Base-by-base conservation (phyloP, 257 asterid genomes). In the Buddleja alternifolia region DNA sequence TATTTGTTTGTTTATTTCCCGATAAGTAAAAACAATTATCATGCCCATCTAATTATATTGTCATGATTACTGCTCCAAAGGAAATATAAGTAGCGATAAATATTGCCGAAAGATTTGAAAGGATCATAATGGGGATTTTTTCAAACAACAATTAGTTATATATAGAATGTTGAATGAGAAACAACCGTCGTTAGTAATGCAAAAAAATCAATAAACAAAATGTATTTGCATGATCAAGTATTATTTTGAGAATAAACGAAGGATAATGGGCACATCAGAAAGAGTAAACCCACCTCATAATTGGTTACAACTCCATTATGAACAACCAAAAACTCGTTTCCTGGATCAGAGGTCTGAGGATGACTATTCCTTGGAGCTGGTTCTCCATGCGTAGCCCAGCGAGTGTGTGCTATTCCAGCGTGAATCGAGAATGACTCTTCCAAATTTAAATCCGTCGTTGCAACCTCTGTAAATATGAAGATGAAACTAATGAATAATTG, bases 371-470 rank as follows among this genome's bases (percentile, higher is more conserved):
- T 86, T 20, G 97, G 97, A 75, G 99, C 88, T 54, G 99, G 99
- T 79, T 83, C 97, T 55, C 99, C 99, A 70, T 94, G 99, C 34
- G 99, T 94, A 60, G 99, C 99, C 99, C 99, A 94, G 7, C 99
- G 92, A 29, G 99, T 94, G 78, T 94, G 99, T 29, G 99, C 97
- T 71, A 94, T 91, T 56, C 99, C 99, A 73, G 96, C 96, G 69
- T 94, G 99, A 79, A 67, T 71, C 42, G 81, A 70, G 77, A 87
- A 94, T 37, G 97, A 82, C 85, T 91, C 95, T 76, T 91, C 95
- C 82, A 94, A 79, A 72, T 91, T 86, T 70, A 94, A 78, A 66
- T 86, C 84, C 4, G 90, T 87, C 55, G 84, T 85, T 52, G 88
- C 84, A 72, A 89, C 96, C 40, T 91, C 99, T 94, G 90, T 29